Evolutionary conservation across 2,329 filamentous ascomycete species (phyloP), one percentile per base, ranked within the genome.

Genomic region (Phyllosticta ampelicida): DNA sequence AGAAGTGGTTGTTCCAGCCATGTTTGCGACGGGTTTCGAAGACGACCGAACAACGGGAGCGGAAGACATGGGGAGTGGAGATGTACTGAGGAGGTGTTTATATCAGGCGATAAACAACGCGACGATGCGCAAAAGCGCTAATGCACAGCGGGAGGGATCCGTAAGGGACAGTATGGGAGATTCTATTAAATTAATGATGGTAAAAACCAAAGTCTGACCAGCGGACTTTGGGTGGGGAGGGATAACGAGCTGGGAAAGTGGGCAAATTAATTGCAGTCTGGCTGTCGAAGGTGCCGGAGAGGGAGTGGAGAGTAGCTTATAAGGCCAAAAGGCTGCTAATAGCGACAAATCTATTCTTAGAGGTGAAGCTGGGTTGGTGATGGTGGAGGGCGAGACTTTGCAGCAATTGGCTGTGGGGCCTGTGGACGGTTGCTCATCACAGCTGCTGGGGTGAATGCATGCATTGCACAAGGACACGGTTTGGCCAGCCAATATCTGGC

Each of bases 1-100:
- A 63, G 82, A 72, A 67, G 78, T 67, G 60, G 71, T 74, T 63
- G 74, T 72, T 58, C 76, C 78, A 63, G 76, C 75, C 74, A 79
- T 79, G 64, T 74, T 80, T 63, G 74, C 68, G 65, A 71, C 66
- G 62, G 68, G 64, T 70, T 73, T 76, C 62, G 74, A 74, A 71
- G 75, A 75, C 71, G 57, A 55, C 13, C 36, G 36, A 44, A 52
- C 57, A 48, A 53, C 51, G 21, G 52, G 52, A 48, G 28, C 36
- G 18, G 57, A 55, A 53, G 75, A 77, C 75, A 78, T 78, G 36
- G 36, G 36, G 36, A 16, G 36, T 70, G 69, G 73, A 73, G 73
- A 71, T n/a, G 70, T 72, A 72, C 71, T 71, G 67, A 69, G 67
- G 65, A 64, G 63, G 65, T 70, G 67, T 68, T 70, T 70, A 69